Evolutionary conservation across 306 rosid genomes (phyloP), one percentile per base, ranked within the genome.

Genomic region (Elaeagnus macrophylla): DNA sequence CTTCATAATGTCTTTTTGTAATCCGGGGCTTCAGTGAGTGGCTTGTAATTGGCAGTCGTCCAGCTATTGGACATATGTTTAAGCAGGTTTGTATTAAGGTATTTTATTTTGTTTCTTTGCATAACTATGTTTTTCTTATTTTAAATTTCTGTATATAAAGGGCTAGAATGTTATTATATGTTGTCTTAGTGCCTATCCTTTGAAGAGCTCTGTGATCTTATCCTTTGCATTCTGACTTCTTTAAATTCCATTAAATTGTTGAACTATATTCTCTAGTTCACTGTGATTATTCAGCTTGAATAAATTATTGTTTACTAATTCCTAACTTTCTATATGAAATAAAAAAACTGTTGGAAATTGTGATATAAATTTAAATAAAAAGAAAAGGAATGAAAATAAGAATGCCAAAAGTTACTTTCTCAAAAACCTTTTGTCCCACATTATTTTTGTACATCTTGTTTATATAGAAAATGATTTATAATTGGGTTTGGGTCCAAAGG

Each of bases 21-120:
- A 77, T 75, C 37, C 74, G 87, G 99, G 99, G 99, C 38, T 91
- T 91, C 76, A 91, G 81, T 18, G 99, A 84, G 75, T 95, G 94
- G 37, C 99, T 91, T 68, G 99, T 80, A 68, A 91, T 95, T 51
- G 67, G 77, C 61, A 87, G 93, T 72, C 99, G 99, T 71, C 99
- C 99, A 32, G 83, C 96, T 57, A 84, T 87, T 37, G 99, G 99
- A 51, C 74, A 71, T 73, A 87, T 91, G 99, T 91, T 91, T 79
- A 87, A 82, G 80, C 88, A 84, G 99, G 99, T 90, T 73, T 17
- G 83, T 50, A 19, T 40, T 39, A 37, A 43, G 12, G 25, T 44
- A 56, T 65, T 57, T 40, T 36, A 17, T 42, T 4, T 7, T 39
- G 37, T 43, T 39, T 39, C 12, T 13, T 2, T 67, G 7, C 50